Evolutionary conservation across 495 filamentous ascomycete genomes (phyloP).

Genomic region (Aspergillus conjunctus): DNA sequence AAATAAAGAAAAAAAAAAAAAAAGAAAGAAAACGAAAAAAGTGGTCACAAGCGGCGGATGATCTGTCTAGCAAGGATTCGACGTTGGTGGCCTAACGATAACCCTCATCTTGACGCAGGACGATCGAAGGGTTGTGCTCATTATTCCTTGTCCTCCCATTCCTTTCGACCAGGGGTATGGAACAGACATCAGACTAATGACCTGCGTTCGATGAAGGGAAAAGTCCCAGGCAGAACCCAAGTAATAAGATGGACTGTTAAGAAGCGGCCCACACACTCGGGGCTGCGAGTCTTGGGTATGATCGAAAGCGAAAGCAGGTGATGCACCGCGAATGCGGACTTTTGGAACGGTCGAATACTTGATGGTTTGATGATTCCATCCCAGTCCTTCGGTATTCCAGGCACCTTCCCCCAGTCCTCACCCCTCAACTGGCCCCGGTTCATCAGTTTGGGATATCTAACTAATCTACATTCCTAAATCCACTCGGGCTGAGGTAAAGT

Average conservation of each 20-base stretch:
- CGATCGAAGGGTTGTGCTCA: not conserved
- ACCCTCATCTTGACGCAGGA: not conserved
- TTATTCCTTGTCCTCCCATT: not conserved
- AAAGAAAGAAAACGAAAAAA: constrained; percentile 5
- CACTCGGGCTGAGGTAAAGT: not conserved
- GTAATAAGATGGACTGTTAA: constrained; percentile 11
- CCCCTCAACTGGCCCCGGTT: not conserved
- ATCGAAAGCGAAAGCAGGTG: constrained; percentile 12
- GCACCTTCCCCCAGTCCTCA: not conserved
- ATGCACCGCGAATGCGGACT: constrained; percentile 15
- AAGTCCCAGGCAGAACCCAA: not conserved
- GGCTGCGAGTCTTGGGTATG: not conserved
- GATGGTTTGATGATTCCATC: constrained; percentile 11
- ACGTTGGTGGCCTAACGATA: not conserved
- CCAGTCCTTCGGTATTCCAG: constrained; percentile 10
- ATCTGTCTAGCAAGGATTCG: constrained; percentile 16
- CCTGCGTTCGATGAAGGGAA: not conserved
- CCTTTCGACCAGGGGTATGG: constrained; percentile 5
- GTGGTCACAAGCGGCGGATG: constrained; percentile 16
- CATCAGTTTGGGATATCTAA: not conserved
- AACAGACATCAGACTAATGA: too few relatives aligned
- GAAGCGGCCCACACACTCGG: constrained; percentile 7
- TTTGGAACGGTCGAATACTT: constrained; percentile 4
- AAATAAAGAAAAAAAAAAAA: not conserved
- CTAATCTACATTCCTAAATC: not conserved